Evolutionary conservation across 129 eudicot genomes (phyloP).

Genomic region (Flaveria robusta): DNA sequence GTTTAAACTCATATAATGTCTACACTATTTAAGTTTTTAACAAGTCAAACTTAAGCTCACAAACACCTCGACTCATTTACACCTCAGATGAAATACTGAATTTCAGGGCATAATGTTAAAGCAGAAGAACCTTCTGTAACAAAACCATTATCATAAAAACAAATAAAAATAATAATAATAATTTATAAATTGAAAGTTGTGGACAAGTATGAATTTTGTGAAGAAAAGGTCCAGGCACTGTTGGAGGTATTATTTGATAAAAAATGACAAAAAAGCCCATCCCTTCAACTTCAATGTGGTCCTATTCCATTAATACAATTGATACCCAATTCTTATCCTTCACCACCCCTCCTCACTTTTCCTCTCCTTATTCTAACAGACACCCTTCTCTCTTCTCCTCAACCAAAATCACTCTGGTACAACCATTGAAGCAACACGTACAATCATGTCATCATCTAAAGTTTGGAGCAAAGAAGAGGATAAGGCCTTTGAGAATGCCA

Average conservation of each 20-base stretch:
- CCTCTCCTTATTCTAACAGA: constrained; percentile 30
- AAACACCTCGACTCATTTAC: too few species aligned
- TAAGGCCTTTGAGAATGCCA: constrained; percentile 84
- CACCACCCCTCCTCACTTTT: constrained; percentile 33
- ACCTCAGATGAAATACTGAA: too few species aligned
- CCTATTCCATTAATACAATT: constrained; percentile 74
- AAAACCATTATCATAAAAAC: not conserved
- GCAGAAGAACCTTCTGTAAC: not conserved
- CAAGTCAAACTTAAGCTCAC: too few species aligned
- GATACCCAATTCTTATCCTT: constrained; percentile 57
- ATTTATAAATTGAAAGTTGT: not conserved
- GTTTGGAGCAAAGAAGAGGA: constrained; percentile 94
- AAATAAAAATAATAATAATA: not conserved
- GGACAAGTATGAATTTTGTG: constrained; percentile 19
- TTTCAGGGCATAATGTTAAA: too few species aligned
- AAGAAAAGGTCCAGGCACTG: constrained; percentile 29
- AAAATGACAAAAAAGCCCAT: constrained; percentile 73
- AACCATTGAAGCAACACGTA: constrained; percentile 11
- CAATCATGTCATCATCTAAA: constrained; percentile 48
- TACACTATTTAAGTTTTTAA: too few species aligned
- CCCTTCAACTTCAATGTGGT: constrained; percentile 79
- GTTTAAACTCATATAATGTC: too few species aligned
- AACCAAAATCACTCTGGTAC: constrained; percentile 20
- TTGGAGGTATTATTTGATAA: constrained; percentile 34
- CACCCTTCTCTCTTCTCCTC: constrained; percentile 18